Conservation (phyloP, 2,329 filamentous ascomycete genomes). For the Monilinia polystroma region DNA sequence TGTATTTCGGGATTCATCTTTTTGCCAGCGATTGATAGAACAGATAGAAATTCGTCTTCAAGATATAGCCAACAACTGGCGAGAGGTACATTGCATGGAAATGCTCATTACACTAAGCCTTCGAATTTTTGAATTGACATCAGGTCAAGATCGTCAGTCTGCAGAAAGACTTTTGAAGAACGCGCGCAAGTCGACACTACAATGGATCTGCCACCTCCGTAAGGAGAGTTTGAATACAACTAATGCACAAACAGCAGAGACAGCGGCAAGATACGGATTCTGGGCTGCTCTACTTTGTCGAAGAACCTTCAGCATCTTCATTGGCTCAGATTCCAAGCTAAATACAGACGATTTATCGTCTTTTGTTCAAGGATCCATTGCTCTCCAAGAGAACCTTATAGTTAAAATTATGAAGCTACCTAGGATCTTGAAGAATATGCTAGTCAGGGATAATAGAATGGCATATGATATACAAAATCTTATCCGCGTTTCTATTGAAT, state of each 20-base stretch:
- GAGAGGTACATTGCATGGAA: slow-evolving; percentile 59
- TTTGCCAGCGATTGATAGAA: slow-evolving; percentile 50
- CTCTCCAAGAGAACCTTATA: slow-evolving; percentile 49
- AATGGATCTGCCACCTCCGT: slow-evolving; percentile 52
- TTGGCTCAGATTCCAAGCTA: slow-evolving; percentile 22
- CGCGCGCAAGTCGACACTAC: slow-evolving; percentile 46
- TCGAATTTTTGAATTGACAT: slow-evolving; percentile 39
- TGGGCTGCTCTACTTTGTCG: slow-evolving; percentile 57
- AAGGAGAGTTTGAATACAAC: slow-evolving; percentile 45
- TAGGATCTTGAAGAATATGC: slow-evolving; percentile 40
- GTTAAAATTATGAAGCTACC: slow-evolving; percentile 43
- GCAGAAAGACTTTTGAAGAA: slow-evolving; percentile 42
- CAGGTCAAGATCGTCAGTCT: background rate
- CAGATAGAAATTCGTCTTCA: slow-evolving; percentile 50
- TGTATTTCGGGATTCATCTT: slow-evolving; percentile 49
- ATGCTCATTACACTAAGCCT: slow-evolving; percentile 53
- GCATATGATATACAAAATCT: slow-evolving; percentile 41
- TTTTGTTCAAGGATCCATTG: slow-evolving; percentile 45
- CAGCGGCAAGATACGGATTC: slow-evolving; percentile 48
- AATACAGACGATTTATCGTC: slow-evolving; percentile 1
- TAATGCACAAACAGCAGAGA: slow-evolving; percentile 43
- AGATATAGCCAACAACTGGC: slow-evolving; percentile 54
- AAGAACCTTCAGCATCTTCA: slow-evolving; percentile 43
- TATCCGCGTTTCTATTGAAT: slow-evolving; percentile 42
- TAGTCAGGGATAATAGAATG: slow-evolving; percentile 51